These are phyloP conservation scores for rapeseed (Brassica napus) DNA, from an alignment of 345 rosid species.

Conservation along the genomic window DNA sequence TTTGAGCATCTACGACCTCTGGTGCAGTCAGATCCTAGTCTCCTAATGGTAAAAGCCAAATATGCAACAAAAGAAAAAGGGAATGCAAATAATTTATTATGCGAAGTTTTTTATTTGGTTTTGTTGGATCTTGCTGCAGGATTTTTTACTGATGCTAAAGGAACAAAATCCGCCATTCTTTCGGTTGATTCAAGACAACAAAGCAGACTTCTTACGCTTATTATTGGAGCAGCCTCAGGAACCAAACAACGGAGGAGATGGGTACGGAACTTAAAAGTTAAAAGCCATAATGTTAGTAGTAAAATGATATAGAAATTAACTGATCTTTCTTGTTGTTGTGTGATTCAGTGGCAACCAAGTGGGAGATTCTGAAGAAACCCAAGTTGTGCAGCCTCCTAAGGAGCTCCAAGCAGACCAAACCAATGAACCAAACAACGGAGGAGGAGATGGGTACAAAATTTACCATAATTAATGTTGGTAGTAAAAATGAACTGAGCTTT, in stretches of 20 bases:
- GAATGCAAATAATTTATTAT: neutral
- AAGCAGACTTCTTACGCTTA: slow-evolving; percentile 59
- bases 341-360: slow-evolving; percentile 3
- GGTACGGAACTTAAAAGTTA: neutral
- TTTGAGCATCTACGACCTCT: neutral
- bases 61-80: slow-evolving; percentile 23
- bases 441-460: neutral
- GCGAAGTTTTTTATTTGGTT: neutral
- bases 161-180: slow-evolving; percentile 61
- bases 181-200: slow-evolving; percentile 69
- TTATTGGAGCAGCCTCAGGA: slow-evolving; percentile 28
- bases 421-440: neutral
- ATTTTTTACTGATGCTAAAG: slow-evolving; percentile 53
- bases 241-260: neutral
- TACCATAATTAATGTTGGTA: neutral
- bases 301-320: neutral
- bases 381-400: neutral
- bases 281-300: no score
- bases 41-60: slow-evolving; percentile 12
- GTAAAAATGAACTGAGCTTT: neutral
- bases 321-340: neutral
- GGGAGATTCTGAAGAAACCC: neutral
- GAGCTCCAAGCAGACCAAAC: neutral
- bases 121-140: neutral
- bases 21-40: neutral